Percentiles rank a stretch among this genome's conserved stretches.
Conservation (phyloP, 2,329 filamentous ascomycete species). For the Torrubiellomyces zombiae region DNA sequence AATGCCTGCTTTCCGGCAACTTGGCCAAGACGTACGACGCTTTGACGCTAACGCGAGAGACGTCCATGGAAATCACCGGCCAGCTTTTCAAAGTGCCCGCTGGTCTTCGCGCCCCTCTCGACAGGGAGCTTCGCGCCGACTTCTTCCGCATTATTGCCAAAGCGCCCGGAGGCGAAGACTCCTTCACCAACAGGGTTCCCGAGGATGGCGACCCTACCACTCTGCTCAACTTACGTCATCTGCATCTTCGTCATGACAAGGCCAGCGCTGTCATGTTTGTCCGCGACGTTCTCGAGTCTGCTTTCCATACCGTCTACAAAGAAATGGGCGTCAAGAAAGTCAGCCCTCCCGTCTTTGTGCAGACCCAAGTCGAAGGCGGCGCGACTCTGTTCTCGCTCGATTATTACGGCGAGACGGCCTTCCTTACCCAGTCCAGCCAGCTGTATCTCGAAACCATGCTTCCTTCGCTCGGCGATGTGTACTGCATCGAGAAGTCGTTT, state of each 20-base stretch:
- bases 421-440: slow-evolving; percentile 91
- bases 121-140: slow-evolving; percentile 81
- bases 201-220: slow-evolving; percentile 36
- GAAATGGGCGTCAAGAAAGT: slow-evolving; percentile 69
- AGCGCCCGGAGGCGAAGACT: slow-evolving; percentile 74
- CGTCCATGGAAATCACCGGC: slow-evolving; percentile 69
- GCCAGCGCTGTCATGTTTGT: slow-evolving; percentile 79
- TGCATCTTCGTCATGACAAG: slow-evolving; percentile 70
- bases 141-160: slow-evolving; percentile 68
- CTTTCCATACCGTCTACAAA: slow-evolving; percentile 66
- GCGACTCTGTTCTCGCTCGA: slow-evolving; percentile 78
- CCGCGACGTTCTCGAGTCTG: slow-evolving; percentile 61
- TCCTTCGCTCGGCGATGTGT: slow-evolving; percentile 82
- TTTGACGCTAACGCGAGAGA: slow-evolving; percentile 69
- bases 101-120: slow-evolving; percentile 61
- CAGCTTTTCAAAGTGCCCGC: slow-evolving; percentile 70
- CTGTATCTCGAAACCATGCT: slow-evolving; percentile 93
- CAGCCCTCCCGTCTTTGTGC: slow-evolving; percentile 76
- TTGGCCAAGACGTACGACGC: slow-evolving; percentile 87
- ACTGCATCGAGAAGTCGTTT: slow-evolving; percentile 98
- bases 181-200: slow-evolving; percentile 65
- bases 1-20: slow-evolving; percentile 42
- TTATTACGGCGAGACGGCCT: slow-evolving; percentile 82
- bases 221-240: slow-evolving; percentile 67
- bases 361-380: slow-evolving; percentile 88